Percentiles rank a stretch among this genome's conserved stretches.
Conservation (phyloP, 495 filamentous ascomycete genomes). For the Collariella sp. region DNA sequence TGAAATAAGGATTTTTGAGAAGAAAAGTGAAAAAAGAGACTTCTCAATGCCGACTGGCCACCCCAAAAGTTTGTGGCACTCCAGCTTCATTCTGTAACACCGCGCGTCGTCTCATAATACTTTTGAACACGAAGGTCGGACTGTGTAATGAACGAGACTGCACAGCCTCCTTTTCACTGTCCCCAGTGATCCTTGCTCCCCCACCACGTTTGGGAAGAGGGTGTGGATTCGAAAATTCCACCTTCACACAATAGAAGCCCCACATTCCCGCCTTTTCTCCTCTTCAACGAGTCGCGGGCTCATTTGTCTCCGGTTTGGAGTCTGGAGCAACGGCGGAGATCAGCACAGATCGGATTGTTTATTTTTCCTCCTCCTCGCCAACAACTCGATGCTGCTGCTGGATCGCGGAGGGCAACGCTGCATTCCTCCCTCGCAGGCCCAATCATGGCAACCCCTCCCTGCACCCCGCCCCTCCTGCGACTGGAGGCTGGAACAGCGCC, state of each 20-base stretch:
- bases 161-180: constrained; percentile 14
- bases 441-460: neutral
- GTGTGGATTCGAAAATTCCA: neutral
- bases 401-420: neutral
- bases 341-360: neutral
- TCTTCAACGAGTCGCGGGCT: neutral
- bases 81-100: constrained; percentile 1
- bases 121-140: neutral
- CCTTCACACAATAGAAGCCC: no score
- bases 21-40: no score
- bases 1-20: no score
- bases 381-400: neutral
- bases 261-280: neutral
- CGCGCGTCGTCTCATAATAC: neutral
- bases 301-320: neutral
- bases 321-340: neutral
- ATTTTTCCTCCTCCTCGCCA: neutral
- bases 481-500: no score
- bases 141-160: neutral
- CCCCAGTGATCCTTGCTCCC: constrained; percentile 3
- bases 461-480: no score
- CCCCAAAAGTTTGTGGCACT: neutral
- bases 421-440: neutral
- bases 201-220: neutral
- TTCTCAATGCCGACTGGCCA: no score